Conservation (phyloP, 2,329 filamentous ascomycete species). For the Fusarium piperis region DNA sequence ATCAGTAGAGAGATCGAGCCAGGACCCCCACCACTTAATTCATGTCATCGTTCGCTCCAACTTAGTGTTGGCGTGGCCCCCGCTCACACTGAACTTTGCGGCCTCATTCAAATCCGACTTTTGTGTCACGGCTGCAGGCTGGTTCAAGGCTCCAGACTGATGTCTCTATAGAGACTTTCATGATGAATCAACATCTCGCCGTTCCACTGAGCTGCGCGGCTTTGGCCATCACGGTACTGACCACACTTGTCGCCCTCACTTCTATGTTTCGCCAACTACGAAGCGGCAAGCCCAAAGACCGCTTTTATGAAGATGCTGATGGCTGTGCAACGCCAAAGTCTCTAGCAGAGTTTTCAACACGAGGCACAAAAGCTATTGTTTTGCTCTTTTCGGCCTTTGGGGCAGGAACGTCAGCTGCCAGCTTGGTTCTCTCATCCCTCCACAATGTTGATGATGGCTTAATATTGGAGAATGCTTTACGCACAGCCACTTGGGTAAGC, state of each 20-base stretch:
- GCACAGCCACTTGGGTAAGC: slow-evolving; percentile 69
- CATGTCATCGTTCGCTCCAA: background rate
- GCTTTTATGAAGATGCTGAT: slow-evolving; percentile 73
- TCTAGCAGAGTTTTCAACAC: slow-evolving; percentile 68
- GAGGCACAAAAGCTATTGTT: slow-evolving; percentile 63
- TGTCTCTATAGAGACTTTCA: background rate
- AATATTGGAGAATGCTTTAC: slow-evolving; percentile 66
- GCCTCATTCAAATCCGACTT: background rate
- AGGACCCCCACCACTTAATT: background rate
- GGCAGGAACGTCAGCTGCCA: slow-evolving; percentile 61
- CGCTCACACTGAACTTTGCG: background rate
- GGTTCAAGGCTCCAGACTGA: background rate
- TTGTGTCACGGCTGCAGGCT: background rate
- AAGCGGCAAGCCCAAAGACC: slow-evolving; percentile 48
- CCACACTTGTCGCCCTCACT: slow-evolving; percentile 42
- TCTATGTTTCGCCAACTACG: slow-evolving; percentile 47
- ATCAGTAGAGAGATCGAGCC: background rate
- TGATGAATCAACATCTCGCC: background rate
- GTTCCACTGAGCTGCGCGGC: slow-evolving; percentile 40
- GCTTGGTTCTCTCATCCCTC: slow-evolving; percentile 62
- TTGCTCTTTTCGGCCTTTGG: slow-evolving; percentile 63
- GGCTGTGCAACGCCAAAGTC: slow-evolving; percentile 72
- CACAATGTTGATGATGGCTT: slow-evolving; percentile 46
- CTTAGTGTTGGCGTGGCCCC: background rate
- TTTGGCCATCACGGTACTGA: slow-evolving; percentile 45